Conservation (phyloP, 306 rosid species). For the Abrus precatorius region DNA sequence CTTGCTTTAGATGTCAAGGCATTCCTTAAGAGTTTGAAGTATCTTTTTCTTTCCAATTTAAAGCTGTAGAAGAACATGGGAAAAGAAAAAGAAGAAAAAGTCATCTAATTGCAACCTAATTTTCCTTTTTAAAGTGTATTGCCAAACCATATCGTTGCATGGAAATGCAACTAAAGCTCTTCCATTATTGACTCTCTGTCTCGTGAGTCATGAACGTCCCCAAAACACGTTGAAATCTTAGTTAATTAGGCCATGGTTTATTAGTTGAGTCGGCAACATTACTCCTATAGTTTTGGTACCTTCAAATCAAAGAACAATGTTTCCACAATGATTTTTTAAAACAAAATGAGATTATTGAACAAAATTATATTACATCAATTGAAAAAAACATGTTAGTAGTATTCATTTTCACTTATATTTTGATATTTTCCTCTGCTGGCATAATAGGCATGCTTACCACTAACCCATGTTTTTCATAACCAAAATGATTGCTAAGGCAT, state of each 20-base stretch:
- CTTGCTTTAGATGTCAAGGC: slow-evolving; percentile 36
- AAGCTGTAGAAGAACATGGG: slow-evolving; percentile 36
- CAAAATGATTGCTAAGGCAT: slow-evolving; percentile 45
- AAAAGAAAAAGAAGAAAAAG: slow-evolving; percentile 36
- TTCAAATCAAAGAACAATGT: neutral
- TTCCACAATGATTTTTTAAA: neutral
- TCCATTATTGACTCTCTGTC: slow-evolving; percentile 45
- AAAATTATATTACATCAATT: neutral
- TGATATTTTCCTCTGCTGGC: neutral
- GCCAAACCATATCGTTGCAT: slow-evolving; percentile 36
- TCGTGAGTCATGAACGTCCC: neutral
- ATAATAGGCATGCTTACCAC: slow-evolving; percentile 21
- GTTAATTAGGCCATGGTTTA: slow-evolving; percentile 15
- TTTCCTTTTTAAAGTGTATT: slow-evolving; percentile 37
- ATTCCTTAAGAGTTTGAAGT: slow-evolving; percentile 4
- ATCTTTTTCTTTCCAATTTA: slow-evolving; percentile 28
- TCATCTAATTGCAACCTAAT: slow-evolving; percentile 20
- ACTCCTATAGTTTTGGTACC: neutral
- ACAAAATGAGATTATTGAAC: neutral
- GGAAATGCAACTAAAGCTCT: slow-evolving; percentile 36
- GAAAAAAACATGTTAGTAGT: neutral
- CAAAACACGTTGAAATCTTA: slow-evolving; percentile 6
- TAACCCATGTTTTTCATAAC: slow-evolving; percentile 45
- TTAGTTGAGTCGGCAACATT: slow-evolving; percentile 47
- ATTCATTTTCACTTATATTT: neutral